Conservation (phyloP, 2,329 filamentous ascomycete genomes). For the Aschersonia sp. region DNA sequence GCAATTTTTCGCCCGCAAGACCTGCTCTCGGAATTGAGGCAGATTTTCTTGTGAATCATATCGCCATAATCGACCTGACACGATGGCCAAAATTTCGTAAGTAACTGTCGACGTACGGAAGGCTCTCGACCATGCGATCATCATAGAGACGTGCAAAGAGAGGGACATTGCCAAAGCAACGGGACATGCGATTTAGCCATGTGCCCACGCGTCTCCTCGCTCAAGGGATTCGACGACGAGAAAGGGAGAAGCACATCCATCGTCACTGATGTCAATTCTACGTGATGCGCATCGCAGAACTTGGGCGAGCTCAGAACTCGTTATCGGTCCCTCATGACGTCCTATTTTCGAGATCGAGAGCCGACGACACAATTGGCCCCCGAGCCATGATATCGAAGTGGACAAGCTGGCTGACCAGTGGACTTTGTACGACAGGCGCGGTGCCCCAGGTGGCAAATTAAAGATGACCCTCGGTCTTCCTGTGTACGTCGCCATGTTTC, state of each 20-base stretch:
- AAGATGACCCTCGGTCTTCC: constrained; percentile 99
- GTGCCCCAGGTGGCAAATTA: constrained; percentile 98
- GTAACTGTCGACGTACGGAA: constrained; percentile 17
- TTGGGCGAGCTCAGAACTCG: background rate
- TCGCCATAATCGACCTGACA: constrained; percentile 31
- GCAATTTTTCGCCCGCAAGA: constrained; percentile 20
- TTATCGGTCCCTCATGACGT: background rate
- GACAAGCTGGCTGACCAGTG: background rate
- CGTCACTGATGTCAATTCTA: background rate
- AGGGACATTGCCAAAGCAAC: no score
- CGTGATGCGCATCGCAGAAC: background rate
- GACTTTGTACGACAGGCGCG: constrained; percentile 37
- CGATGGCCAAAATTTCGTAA: constrained; percentile 52
- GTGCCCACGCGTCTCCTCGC: no score
- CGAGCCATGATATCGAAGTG: background rate
- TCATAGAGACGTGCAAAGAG: no score
- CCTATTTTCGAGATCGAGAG: background rate
- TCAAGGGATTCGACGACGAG: no score
- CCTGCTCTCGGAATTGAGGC: constrained; percentile 18
- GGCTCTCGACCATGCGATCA: constrained; percentile 1
- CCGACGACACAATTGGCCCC: background rate
- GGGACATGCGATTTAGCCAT: no score
- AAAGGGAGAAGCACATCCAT: constrained; percentile 6
- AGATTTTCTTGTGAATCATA: constrained; percentile 21
- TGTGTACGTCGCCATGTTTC: constrained; percentile 53